A percentile compares a stretch with the other conserved stretches of the same genome.
phyloP scores from a whole-genome alignment of 257 asterid species.

The Nicotiana sylvestris region DNA sequence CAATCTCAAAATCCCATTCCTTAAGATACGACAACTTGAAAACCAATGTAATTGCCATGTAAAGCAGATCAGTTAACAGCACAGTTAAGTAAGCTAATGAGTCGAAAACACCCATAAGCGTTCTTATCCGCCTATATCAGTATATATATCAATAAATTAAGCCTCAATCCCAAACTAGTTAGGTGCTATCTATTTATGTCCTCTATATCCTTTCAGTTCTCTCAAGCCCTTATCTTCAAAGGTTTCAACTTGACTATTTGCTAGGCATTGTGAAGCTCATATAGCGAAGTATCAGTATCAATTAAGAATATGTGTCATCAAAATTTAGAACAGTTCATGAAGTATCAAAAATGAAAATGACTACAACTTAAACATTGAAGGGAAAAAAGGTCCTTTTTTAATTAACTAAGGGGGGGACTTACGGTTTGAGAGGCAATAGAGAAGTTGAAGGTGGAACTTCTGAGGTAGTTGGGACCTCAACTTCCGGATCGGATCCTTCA shows the following conservation, averaged over 20 bases:
- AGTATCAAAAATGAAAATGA: background rate
- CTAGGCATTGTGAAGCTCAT: too few relatives aligned
- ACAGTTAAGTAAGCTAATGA: background rate
- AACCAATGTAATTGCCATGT: too few relatives aligned
- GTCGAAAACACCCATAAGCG: background rate
- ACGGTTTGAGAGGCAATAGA: conserved; percentile 49
- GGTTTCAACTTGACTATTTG: background rate
- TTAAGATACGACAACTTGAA: background rate
- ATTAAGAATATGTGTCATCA: background rate
- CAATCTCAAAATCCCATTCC: too few relatives aligned
- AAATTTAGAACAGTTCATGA: background rate
- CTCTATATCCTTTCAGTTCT: background rate
- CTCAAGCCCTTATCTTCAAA: background rate
- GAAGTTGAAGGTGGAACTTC: conserved; percentile 11
- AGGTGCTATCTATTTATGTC: background rate
- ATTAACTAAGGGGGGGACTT: conserved; percentile 23
- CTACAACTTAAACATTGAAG: background rate
- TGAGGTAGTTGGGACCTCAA: conserved; percentile 13
- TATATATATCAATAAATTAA: background rate
- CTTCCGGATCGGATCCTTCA: conserved; percentile 32
- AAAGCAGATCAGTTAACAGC: too few relatives aligned
- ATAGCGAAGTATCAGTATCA: too few relatives aligned
- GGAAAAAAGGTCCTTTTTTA: background rate
- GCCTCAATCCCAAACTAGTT: background rate
- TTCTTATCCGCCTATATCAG: background rate